These are phyloP conservation scores for Prinsepia uniflora DNA, from an alignment of 306 rosid genomes.

Conservation along the genomic window DNA sequence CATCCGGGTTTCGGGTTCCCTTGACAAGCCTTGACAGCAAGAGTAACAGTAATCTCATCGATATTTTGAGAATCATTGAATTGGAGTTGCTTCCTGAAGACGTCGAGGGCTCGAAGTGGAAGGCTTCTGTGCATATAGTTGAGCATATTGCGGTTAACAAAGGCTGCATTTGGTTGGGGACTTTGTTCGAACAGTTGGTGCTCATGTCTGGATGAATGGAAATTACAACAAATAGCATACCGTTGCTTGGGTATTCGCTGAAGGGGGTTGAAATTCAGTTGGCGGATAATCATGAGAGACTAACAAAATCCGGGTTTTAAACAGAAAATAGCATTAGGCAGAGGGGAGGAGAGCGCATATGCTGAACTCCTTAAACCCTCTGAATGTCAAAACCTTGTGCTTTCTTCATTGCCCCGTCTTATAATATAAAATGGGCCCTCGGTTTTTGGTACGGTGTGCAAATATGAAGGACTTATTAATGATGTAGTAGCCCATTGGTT, in stretches of 20 bases:
- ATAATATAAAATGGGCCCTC: not conserved
- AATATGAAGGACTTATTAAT: not conserved
- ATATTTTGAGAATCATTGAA: constrained; percentile 24
- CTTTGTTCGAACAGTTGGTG: constrained; percentile 45
- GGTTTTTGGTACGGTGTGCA: not conserved
- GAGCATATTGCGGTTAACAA: constrained; percentile 45
- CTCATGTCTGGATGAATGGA: constrained; percentile 36
- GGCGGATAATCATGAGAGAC: constrained; percentile 48
- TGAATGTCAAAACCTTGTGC: not conserved
- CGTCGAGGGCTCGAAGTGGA: constrained; percentile 45
- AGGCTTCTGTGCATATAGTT: constrained; percentile 37
- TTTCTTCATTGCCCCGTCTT: not conserved
- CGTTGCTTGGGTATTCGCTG: constrained; percentile 19
- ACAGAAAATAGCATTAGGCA: not conserved
- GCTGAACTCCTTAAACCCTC: not conserved
- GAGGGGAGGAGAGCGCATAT: not conserved
- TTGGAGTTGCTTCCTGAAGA: constrained; percentile 42
- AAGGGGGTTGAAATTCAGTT: constrained; percentile 30
- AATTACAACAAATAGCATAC: not conserved
- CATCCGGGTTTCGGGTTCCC: constrained; percentile 45
- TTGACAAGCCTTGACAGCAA: constrained; percentile 74
- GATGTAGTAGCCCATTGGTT: not conserved
- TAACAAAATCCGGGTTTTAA: not conserved
- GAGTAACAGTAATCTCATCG: constrained; percentile 49
- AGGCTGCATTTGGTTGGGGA: constrained; percentile 41